These are phyloP conservation scores for Trypanosoma rangeli DNA, from an alignment of 208 protist species.

Conservation along the genomic window DNA sequence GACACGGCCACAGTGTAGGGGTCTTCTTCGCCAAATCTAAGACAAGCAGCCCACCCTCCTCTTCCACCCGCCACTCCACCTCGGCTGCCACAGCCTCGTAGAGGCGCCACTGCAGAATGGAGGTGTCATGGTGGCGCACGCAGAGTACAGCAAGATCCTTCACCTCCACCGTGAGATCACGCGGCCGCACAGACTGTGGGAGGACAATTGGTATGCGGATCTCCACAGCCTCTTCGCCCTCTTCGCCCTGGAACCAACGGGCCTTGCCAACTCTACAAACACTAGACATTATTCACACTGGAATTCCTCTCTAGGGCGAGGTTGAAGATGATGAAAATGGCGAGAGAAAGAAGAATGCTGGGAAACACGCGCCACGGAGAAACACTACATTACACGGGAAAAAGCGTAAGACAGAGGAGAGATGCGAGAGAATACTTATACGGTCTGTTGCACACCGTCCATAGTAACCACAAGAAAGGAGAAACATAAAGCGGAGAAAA, in stretches of 20 bases:
- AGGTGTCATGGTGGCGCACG: conserved; percentile 57
- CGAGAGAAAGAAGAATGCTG: conserved; percentile 12
- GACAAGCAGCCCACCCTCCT: conserved; percentile 56
- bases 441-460: too few species aligned
- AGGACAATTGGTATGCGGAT: conserved; percentile 71
- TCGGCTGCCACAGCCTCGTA: conserved; percentile 65
- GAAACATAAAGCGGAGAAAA: too few species aligned
- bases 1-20: conserved; percentile 61
- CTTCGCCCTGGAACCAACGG: conserved; percentile 70
- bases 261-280: conserved; percentile 60
- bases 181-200: conserved; percentile 58
- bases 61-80: conserved; percentile 83
- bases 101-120: conserved; percentile 85
- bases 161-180: conserved; percentile 74
- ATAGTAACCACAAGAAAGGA: too few species aligned
- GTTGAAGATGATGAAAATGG: background rate
- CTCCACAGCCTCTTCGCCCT: conserved; percentile 63
- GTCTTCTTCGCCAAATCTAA: conserved; percentile 70
- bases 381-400: background rate
- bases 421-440: too few species aligned
- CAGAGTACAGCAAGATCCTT: conserved; percentile 78
- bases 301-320: conserved; percentile 3
- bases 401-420: too few species aligned
- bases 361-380: background rate
- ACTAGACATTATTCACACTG: conserved; percentile 18